A percentile compares a stretch with the other conserved stretches of the same genome.
phyloP scores from a whole-genome alignment of 2,329 filamentous ascomycete genomes.

The Fusarium falciforme region DNA sequence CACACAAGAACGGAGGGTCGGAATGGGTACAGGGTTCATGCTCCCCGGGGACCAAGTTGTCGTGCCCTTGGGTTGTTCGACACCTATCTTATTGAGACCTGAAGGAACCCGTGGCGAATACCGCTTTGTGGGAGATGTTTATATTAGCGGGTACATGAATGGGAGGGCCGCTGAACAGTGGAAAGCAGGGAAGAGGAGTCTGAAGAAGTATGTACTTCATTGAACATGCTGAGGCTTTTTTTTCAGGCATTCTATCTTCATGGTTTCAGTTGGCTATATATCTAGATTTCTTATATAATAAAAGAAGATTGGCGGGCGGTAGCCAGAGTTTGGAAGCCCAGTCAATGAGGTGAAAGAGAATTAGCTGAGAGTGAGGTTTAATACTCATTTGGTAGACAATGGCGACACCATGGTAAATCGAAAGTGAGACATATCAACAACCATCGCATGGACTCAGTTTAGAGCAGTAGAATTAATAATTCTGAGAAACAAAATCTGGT shows the following conservation, averaged over 20 bases:
- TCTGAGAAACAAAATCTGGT: not conserved
- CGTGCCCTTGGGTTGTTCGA: conserved; percentile 23
- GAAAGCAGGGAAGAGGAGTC: not conserved
- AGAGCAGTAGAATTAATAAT: not conserved
- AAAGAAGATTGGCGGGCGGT: too few relatives aligned
- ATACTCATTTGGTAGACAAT: not conserved
- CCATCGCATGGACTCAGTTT: not conserved
- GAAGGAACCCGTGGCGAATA: conserved; percentile 17
- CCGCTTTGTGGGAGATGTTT: conserved; percentile 25
- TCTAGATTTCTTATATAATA: too few relatives aligned
- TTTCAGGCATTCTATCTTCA: too few relatives aligned
- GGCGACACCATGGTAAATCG: not conserved
- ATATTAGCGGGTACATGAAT: conserved; percentile 21
- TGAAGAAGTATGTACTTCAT: conserved; percentile 22
- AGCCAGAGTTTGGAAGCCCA: too few relatives aligned
- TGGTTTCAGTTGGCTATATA: too few relatives aligned
- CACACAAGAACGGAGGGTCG: conserved; percentile 5
- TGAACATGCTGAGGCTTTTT: not conserved
- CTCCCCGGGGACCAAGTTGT: conserved; percentile 18
- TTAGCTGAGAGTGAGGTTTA: not conserved
- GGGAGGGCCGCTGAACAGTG: conserved; percentile 22
- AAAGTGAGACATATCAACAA: not conserved
- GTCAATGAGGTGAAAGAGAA: too few relatives aligned
- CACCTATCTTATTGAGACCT: conserved; percentile 12
- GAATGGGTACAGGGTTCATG: conserved; percentile 23